phyloP scores from a whole-genome alignment of 1,139 yeast genomes.

The Nakaseomyces kungkrabaensis region DNA sequence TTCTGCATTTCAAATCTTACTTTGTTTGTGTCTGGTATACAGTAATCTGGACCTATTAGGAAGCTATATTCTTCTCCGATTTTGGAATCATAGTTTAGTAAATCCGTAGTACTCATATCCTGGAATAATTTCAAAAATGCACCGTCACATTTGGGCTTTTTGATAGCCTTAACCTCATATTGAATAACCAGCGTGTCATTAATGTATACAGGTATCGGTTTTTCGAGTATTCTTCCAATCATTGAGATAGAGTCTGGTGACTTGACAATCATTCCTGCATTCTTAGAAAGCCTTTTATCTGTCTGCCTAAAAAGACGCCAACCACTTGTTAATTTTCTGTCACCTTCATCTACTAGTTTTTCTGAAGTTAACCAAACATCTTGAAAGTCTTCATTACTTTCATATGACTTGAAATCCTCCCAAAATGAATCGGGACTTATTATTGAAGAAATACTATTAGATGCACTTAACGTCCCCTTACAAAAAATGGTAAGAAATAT shows the following conservation, averaged over 20 bases:
- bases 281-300: constrained; percentile 10
- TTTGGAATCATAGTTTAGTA: constrained; percentile 33
- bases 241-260: constrained; percentile 10
- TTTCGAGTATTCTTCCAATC: constrained; percentile 12
- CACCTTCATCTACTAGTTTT: constrained; percentile 4
- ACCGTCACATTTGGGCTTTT: constrained; percentile 76
- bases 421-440: constrained; percentile 9
- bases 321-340: background rate
- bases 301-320: constrained; percentile 10
- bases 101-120: constrained; percentile 33
- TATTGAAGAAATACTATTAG: background rate
- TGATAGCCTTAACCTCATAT: constrained; percentile 78
- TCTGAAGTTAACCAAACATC: constrained; percentile 9
- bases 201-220: constrained; percentile 29
- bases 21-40: constrained; percentile 63
- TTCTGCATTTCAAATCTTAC: constrained; percentile 50
- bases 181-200: constrained; percentile 68
- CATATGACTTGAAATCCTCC: constrained; percentile 16
- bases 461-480: too few species aligned
- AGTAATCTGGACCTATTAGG: constrained; percentile 92
- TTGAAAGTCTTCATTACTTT: constrained; percentile 7
- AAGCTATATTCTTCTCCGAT: constrained; percentile 67
- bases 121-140: constrained; percentile 71
- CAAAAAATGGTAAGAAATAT: too few species aligned
- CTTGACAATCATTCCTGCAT: constrained; percentile 9